Conservation (phyloP, 306 rosid species). For the Alnus rubra region DNA sequence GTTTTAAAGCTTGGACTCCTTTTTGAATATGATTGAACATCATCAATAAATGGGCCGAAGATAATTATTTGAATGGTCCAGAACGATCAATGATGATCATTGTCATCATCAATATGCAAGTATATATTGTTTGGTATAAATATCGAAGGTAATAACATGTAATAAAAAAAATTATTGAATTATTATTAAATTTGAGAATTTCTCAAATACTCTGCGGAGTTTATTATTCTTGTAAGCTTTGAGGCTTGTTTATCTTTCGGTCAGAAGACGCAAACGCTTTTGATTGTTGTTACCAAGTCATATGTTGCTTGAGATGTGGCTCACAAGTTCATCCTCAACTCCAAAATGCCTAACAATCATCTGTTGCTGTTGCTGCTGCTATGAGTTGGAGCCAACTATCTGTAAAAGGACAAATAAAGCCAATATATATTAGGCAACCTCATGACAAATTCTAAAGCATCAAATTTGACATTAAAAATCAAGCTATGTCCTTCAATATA, state of each 20-base stretch:
- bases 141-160: too few species aligned
- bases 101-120: too few species aligned
- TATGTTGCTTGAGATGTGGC: constrained; percentile 52
- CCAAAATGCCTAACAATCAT: constrained; percentile 97
- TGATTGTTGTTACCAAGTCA: too few species aligned
- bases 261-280: too few species aligned
- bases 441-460: background rate
- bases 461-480: background rate
- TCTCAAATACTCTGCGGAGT: too few species aligned
- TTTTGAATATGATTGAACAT: constrained; percentile 2
- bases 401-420: constrained; percentile 37
- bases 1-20: constrained; percentile 13
- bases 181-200: too few species aligned
- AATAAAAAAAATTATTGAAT: too few species aligned
- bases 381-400: constrained; percentile 74
- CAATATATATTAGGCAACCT: constrained; percentile 4
- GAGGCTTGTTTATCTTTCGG: too few species aligned
- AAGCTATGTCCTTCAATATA: background rate
- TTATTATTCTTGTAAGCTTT: too few species aligned
- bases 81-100: too few species aligned
- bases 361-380: constrained; percentile 93
- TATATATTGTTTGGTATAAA: too few species aligned
- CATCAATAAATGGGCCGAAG: background rate
- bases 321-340: constrained; percentile 84
- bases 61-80: too few species aligned